Evolutionary conservation across 345 rosid genomes (phyloP).

Genomic region (Boechera stricta): DNA sequence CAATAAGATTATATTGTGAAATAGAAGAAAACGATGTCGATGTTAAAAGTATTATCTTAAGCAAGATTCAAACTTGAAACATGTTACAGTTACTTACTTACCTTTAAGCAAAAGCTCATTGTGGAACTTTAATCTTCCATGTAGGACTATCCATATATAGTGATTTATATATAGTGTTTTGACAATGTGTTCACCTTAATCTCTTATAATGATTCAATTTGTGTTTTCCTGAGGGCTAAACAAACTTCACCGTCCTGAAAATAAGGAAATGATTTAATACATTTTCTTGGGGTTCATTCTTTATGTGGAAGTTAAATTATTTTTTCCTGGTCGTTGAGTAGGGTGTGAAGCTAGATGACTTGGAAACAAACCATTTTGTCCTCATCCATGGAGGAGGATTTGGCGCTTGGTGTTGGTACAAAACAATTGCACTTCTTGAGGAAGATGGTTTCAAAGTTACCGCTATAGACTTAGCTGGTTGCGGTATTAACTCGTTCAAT

Average conservation of each 20-base stretch:
- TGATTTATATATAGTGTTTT: background rate
- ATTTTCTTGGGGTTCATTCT: background rate
- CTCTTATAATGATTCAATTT: background rate
- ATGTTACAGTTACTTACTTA: too few relatives aligned
- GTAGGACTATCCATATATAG: too few relatives aligned
- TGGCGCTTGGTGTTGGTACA: slow-evolving; percentile 99
- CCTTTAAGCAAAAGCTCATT: too few relatives aligned
- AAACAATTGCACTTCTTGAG: slow-evolving; percentile 89
- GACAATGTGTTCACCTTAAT: background rate
- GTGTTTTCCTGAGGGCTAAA: background rate
- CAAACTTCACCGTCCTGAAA: background rate
- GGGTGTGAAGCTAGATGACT: slow-evolving; percentile 74
- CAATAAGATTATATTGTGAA: slow-evolving; percentile 8
- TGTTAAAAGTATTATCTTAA: background rate
- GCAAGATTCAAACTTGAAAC: background rate
- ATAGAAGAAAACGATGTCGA: background rate
- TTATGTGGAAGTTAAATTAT: background rate
- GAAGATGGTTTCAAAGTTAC: slow-evolving; percentile 89
- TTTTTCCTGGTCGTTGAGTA: slow-evolving; percentile 39
- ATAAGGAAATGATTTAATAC: background rate
- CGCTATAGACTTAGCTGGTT: slow-evolving; percentile 90
- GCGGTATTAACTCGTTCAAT: slow-evolving; percentile 80
- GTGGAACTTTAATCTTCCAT: too few relatives aligned
- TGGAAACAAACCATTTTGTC: slow-evolving; percentile 83
- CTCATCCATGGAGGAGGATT: slow-evolving; percentile 98